Conservation (phyloP, 192 early-diverging fungal species). For the Kappamyces sp. region DNA sequence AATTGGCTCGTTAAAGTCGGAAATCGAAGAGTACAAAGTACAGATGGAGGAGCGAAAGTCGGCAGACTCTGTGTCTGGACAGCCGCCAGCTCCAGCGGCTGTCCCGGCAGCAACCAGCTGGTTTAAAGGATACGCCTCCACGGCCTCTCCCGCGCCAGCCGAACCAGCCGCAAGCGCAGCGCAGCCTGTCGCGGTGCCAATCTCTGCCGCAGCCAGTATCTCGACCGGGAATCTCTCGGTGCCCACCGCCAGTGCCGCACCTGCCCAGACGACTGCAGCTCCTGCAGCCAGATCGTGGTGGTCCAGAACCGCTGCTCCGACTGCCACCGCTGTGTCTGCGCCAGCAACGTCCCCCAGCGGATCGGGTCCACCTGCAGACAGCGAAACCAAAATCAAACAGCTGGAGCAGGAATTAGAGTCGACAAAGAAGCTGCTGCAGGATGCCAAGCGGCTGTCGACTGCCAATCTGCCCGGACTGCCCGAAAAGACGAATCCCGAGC, state of each 20-base stretch:
- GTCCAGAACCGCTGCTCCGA: slow-evolving; percentile 1
- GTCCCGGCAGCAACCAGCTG: background rate
- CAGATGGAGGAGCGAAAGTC: slow-evolving; percentile 11
- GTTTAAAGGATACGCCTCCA: background rate
- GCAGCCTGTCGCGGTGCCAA: background rate
- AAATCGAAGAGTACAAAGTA: slow-evolving; percentile 15
- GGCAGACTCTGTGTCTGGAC: background rate
- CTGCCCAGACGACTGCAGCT: background rate
- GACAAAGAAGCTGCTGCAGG: background rate
- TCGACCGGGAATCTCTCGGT: background rate
- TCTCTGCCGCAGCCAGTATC: background rate
- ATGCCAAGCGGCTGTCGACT: background rate
- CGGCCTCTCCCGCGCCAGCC: background rate
- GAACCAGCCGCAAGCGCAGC: too few species aligned
- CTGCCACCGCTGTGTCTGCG: background rate
- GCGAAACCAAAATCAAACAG: slow-evolving; percentile 5
- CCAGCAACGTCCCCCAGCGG: background rate
- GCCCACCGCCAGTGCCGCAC: background rate
- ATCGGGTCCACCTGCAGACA: background rate
- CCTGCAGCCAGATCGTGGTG: slow-evolving; percentile 13
- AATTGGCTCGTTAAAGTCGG: slow-evolving; percentile 13
- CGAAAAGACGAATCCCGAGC: background rate
- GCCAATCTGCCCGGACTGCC: background rate
- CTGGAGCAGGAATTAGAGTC: slow-evolving; percentile 10
- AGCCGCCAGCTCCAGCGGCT: background rate